Conservation (phyloP, 352 stramenopile species). For the Phytophthora multivora region DNA sequence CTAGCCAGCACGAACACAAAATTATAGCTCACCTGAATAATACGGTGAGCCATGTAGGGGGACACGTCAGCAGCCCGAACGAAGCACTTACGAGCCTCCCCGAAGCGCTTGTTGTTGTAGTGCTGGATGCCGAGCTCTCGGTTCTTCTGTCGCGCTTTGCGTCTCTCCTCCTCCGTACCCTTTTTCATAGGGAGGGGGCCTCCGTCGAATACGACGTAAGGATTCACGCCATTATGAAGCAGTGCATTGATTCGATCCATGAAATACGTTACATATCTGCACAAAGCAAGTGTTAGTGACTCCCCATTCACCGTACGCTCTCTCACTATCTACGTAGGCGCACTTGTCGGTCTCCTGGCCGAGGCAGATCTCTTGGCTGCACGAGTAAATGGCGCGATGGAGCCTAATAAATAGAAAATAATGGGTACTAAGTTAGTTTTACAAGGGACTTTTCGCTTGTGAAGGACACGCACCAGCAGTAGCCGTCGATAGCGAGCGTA, state of each 20-base stretch:
- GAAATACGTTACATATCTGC: conserved; percentile 82
- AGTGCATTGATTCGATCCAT: conserved; percentile 63
- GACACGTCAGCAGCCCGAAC: conserved; percentile 75
- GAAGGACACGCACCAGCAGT: conserved; percentile 69
- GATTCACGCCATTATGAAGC: conserved; percentile 58
- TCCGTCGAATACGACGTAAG: conserved; percentile 84
- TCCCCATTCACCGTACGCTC: no score
- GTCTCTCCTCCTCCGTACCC: conserved; percentile 72
- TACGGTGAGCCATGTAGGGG: conserved; percentile 78
- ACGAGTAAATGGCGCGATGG: conserved; percentile 78
- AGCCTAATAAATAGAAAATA: conserved; percentile 47
- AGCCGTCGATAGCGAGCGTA: conserved; percentile 81
- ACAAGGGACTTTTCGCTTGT: neutral
- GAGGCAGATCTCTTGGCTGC: conserved; percentile 75
- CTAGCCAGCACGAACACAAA: neutral
- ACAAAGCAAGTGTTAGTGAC: conserved; percentile 8
- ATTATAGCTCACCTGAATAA: conserved; percentile 61
- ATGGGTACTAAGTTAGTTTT: no score
- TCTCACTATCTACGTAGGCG: neutral
- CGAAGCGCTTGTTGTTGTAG: conserved; percentile 58
- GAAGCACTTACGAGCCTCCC: conserved; percentile 75
- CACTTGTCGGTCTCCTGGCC: conserved; percentile 76
- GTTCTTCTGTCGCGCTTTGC: conserved; percentile 73
- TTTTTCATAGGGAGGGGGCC: conserved; percentile 80
- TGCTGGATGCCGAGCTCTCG: conserved; percentile 62